A percentile compares a stretch with the other conserved stretches of the same genome.
Evolutionary conservation across 2,329 filamentous ascomycete genomes (phyloP).

Genomic region (Tolypocladium tundrense): DNA sequence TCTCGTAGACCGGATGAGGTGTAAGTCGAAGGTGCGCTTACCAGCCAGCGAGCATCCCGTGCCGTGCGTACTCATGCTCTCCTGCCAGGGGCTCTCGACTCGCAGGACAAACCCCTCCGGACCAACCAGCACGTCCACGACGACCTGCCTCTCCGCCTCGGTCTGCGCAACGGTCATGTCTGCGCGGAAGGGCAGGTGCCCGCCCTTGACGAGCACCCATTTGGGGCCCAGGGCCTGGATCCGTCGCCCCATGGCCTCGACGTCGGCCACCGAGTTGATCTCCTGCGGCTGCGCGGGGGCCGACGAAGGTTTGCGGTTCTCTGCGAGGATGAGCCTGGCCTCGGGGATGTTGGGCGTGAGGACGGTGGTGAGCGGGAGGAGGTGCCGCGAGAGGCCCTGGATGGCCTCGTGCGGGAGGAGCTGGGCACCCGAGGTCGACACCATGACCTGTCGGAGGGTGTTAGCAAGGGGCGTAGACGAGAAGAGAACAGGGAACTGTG

Average conservation of each 20-base stretch:
- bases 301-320: conserved; percentile 27
- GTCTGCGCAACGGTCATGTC: conserved; percentile 48
- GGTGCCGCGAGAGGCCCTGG: conserved; percentile 41
- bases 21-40: conserved; percentile 28
- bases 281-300: conserved; percentile 11
- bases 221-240: conserved; percentile 61
- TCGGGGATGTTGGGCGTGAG: conserved; percentile 73
- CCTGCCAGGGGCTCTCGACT: conserved; percentile 61
- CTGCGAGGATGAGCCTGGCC: conserved; percentile 52
- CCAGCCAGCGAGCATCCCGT: conserved; percentile 91
- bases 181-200: conserved; percentile 68
- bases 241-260: conserved; percentile 57
- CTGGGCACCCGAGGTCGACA: conserved; percentile 67
- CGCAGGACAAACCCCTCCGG: conserved; percentile 40
- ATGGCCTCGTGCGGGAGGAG: conserved; percentile 59
- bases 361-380: conserved; percentile 58
- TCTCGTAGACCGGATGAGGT: not conserved
- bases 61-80: conserved; percentile 78
- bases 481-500: not conserved
- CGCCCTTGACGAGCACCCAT: conserved; percentile 83
- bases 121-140: conserved; percentile 71
- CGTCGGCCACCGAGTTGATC: conserved; percentile 49
- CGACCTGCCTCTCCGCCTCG: conserved; percentile 49
- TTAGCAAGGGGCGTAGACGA: not conserved
- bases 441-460: conserved; percentile 65